Conservation (phyloP, 1,284 basidiomycete genomes). For the Sanghuangporus baumii region DNA sequence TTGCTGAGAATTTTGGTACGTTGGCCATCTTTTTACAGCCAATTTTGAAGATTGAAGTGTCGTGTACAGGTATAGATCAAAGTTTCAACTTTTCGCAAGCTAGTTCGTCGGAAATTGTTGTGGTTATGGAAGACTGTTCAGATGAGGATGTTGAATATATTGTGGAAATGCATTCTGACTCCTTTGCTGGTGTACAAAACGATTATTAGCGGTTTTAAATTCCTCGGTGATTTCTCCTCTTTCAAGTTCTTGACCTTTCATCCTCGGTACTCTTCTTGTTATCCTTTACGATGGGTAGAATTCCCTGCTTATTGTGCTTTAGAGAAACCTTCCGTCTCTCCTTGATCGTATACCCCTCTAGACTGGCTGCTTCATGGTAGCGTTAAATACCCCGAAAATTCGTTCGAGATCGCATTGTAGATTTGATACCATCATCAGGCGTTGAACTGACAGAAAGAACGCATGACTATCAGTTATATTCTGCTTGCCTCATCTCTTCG, state of each 20-base stretch:
- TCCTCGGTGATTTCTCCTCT: background rate
- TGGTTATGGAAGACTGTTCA: background rate
- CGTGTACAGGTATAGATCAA: background rate
- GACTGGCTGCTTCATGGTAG: no score
- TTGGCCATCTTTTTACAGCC: background rate
- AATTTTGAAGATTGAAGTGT: background rate
- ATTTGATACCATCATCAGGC: no score
- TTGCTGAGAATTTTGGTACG: background rate
- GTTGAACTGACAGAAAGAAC: no score
- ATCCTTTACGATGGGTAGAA: no score
- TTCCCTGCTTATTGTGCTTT: no score
- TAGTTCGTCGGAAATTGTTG: slow-evolving; percentile 1
- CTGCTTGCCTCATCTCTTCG: no score
- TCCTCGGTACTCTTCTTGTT: background rate
- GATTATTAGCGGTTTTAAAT: background rate
- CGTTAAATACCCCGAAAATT: no score
- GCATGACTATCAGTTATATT: no score
- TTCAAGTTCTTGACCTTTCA: background rate
- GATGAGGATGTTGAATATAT: background rate
- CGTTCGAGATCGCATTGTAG: no score
- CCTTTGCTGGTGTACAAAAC: background rate
- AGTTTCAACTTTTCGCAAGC: slow-evolving; percentile 53
- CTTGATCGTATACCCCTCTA: no score
- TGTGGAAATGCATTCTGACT: background rate
- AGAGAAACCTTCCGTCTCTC: no score